phyloP scores from a whole-genome alignment of 768 basidiomycete species.

The Inosperma sp. region DNA sequence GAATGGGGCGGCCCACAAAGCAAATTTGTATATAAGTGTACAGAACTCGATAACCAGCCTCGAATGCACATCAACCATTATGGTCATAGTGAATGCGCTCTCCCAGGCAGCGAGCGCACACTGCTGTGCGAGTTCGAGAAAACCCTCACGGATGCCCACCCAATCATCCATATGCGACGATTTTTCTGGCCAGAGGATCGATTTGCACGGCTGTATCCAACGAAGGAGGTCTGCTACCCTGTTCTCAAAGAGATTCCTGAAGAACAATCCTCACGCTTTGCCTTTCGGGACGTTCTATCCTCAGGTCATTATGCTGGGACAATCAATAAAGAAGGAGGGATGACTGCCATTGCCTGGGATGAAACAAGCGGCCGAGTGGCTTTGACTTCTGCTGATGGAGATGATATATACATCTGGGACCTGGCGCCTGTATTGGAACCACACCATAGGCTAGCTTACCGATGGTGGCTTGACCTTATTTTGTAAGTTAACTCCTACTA shows the following conservation, averaged over 20 bases:
- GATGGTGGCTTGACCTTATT: slow-evolving; percentile 14
- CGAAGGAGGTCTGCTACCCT: slow-evolving; percentile 15
- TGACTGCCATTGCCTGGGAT: slow-evolving; percentile 59
- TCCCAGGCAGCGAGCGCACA: slow-evolving; percentile 43
- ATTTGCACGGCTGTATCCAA: slow-evolving; percentile 16
- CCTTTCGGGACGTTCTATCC: slow-evolving; percentile 16
- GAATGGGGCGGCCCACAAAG: slow-evolving; percentile 4
- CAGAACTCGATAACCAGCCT: slow-evolving; percentile 24
- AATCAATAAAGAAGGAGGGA: slow-evolving; percentile 25
- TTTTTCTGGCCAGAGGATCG: slow-evolving; percentile 33
- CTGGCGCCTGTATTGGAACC: slow-evolving; percentile 26
- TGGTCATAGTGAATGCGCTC: slow-evolving; percentile 27
- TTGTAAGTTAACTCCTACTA: not conserved
- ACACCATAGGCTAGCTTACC: slow-evolving; percentile 16
- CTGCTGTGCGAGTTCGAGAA: slow-evolving; percentile 36
- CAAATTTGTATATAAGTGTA: slow-evolving; percentile 7
- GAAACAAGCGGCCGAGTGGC: slow-evolving; percentile 59
- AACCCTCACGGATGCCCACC: slow-evolving; percentile 27
- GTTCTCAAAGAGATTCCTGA: slow-evolving; percentile 13
- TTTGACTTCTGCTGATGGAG: slow-evolving; percentile 40
- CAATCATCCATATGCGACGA: slow-evolving; percentile 35
- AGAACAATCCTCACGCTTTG: slow-evolving; percentile 11
- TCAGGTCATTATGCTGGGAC: slow-evolving; percentile 13
- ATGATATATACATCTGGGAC: slow-evolving; percentile 45
- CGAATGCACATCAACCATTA: slow-evolving; percentile 24